phyloP scores from a whole-genome alignment of 2,329 filamentous ascomycete species.

The Parasarocladium wereldwijsianum region DNA sequence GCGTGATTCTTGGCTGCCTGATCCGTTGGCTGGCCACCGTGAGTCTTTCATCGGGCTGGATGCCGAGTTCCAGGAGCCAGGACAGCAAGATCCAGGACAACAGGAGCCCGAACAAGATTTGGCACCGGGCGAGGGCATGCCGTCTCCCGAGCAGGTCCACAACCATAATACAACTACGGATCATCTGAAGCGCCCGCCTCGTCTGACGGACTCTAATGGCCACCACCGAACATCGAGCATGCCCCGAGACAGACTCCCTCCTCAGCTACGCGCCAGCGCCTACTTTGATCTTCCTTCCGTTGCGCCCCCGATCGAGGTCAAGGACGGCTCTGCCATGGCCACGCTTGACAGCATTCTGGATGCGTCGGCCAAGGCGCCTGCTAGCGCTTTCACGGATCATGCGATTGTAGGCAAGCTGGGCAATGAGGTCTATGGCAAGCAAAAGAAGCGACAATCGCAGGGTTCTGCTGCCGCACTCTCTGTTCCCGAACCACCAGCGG shows the following conservation, averaged over 20 bases:
- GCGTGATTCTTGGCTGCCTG: slow-evolving; percentile 27
- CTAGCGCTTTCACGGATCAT: slow-evolving; percentile 84
- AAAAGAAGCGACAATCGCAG: slow-evolving; percentile 32
- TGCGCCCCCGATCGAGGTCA: slow-evolving; percentile 37
- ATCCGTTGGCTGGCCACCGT: slow-evolving; percentile 25
- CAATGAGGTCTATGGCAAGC: slow-evolving; percentile 55
- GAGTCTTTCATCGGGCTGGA: slow-evolving; percentile 17
- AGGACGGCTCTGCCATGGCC: slow-evolving; percentile 70
- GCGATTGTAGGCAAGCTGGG: slow-evolving; percentile 65
- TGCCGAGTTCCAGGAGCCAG: slow-evolving; percentile 12
- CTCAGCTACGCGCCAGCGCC: slow-evolving; percentile 77
- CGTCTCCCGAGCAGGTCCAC: slow-evolving; percentile 6
- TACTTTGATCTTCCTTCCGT: slow-evolving; percentile 66
- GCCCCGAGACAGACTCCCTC: slow-evolving; percentile 39
- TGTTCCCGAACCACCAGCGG: slow-evolving; percentile 10
- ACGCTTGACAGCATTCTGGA: slow-evolving; percentile 87
- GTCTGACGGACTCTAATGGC: slow-evolving; percentile 15
- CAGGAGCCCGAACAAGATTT: slow-evolving; percentile 6
- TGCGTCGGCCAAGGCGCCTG: slow-evolving; percentile 75
- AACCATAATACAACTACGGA: slow-evolving; percentile 8
- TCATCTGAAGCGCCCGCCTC: slow-evolving; percentile 17
- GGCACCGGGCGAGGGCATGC: slow-evolving; percentile 3
- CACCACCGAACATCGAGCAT: slow-evolving; percentile 19
- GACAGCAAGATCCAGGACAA: slow-evolving; percentile 6
- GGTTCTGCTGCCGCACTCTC: slow-evolving; percentile 14